These are phyloP conservation scores for Trichomonas gallinae DNA, from an alignment of 208 protist species.

Conservation along the genomic window DNA sequence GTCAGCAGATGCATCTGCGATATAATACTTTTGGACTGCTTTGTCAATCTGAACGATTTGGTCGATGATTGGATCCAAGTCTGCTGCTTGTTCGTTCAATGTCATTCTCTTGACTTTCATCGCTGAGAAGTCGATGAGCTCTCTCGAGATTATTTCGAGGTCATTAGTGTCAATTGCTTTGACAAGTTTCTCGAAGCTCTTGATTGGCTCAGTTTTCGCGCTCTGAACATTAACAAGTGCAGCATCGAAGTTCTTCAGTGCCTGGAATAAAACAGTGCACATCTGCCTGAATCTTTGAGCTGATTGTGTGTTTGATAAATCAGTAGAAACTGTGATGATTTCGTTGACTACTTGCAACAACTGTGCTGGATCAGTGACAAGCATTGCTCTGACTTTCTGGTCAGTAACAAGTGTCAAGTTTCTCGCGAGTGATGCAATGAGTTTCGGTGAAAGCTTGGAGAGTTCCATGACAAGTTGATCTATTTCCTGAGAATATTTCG, in stretches of 20 bases:
- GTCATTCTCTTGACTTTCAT: background rate
- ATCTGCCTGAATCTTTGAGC: background rate
- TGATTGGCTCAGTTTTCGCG: background rate
- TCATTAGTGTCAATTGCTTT: background rate
- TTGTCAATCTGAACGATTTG: background rate
- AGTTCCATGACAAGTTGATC: background rate
- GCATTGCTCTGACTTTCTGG: background rate
- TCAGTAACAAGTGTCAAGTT: background rate
- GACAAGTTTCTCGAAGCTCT: background rate
- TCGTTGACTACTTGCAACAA: background rate
- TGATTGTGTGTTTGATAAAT: background rate
- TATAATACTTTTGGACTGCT: background rate
- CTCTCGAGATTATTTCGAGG: background rate
- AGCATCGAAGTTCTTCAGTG: background rate
- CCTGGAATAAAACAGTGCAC: background rate
- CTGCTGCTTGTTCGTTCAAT: background rate
- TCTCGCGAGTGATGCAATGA: background rate
- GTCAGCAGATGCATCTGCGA: background rate
- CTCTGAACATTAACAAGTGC: background rate
- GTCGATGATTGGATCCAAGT: background rate
- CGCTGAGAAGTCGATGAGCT: background rate
- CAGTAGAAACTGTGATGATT: background rate
- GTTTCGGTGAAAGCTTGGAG: background rate
- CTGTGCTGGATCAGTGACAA: background rate
- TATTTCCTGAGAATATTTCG: background rate